A percentile compares a stretch with the other conserved stretches of the same genome.
Evolutionary conservation across 257 asterid species (phyloP).

Genomic region (Nicotiana tomentosiformis): DNA sequence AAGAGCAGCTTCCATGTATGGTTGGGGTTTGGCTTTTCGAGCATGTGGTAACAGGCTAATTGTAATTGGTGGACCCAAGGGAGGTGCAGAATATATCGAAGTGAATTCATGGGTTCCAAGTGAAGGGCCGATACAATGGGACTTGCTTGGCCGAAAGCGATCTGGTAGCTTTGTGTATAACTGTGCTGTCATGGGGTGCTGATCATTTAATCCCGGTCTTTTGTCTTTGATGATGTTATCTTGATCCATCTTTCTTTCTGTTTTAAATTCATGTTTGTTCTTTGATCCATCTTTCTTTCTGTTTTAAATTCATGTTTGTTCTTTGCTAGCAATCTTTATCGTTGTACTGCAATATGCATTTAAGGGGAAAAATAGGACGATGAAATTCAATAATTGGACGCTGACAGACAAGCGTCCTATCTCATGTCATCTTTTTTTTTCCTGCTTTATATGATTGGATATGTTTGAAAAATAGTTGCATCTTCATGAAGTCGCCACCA

Average conservation of each 20-base stretch:
- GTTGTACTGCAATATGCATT: background rate
- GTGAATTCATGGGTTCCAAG: constrained; percentile 51
- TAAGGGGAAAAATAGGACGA: background rate
- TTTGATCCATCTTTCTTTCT: background rate
- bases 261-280: no score
- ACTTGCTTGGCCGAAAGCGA: constrained; percentile 20
- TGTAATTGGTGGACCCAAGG: constrained; percentile 16
- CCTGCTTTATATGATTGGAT: no score
- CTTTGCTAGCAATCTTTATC: background rate
- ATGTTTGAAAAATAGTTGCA: background rate
- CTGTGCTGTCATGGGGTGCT: background rate
- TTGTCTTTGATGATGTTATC: background rate
- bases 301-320: no score
- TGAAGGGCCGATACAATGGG: constrained; percentile 48
- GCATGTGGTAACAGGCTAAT: constrained; percentile 37
- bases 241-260: background rate
- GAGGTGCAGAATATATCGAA: constrained; percentile 43
- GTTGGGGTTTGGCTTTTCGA: constrained; percentile 52
- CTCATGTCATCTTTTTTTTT: background rate
- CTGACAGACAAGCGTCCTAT: background rate
- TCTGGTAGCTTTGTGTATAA: background rate
- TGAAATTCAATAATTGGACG: background rate
- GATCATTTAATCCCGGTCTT: background rate
- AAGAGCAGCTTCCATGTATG: background rate
- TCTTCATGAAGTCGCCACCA: background rate